Conservation (phyloP, 2,329 filamentous ascomycete genomes). For the Colletotrichum sp. region DNA sequence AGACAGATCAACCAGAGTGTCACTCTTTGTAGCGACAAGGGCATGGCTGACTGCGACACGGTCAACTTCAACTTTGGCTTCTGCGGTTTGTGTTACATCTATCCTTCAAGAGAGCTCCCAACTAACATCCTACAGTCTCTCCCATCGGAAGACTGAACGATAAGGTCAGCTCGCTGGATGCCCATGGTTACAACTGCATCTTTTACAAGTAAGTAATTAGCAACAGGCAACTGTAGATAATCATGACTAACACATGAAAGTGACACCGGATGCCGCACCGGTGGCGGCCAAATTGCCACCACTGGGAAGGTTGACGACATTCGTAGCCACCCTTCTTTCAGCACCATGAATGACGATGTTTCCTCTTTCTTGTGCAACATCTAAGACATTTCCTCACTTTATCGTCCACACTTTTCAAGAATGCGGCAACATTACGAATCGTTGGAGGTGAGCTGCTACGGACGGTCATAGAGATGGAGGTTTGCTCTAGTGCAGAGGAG, state of each 20-base stretch:
- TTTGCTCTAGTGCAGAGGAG: neutral
- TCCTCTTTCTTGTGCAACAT: slow-evolving; percentile 13
- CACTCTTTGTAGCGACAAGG: slow-evolving; percentile 7
- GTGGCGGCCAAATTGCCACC: slow-evolving; percentile 8
- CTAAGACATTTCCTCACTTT: neutral
- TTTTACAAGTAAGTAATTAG: neutral
- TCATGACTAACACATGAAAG: neutral
- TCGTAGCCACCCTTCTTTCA: neutral
- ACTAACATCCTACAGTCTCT: neutral
- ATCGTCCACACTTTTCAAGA: neutral
- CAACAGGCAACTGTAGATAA: neutral
- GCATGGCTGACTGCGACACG: slow-evolving; percentile 2
- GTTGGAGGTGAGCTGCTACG: neutral
- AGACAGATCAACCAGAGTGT: slow-evolving; percentile 2
- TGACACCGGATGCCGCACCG: slow-evolving; percentile 8
- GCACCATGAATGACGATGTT: slow-evolving; percentile 17
- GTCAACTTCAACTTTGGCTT: slow-evolving; percentile 14
- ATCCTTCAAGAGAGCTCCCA: neutral
- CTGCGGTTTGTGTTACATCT: neutral
- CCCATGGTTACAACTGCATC: slow-evolving; percentile 11
- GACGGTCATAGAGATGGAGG: neutral
- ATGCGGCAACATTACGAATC: neutral
- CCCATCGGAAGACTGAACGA: slow-evolving; percentile 4
- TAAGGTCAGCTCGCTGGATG: slow-evolving; percentile 12
- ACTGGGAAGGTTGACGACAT: neutral